Conservation (phyloP, 345 rosid genomes). For the Nasturtium officinale region DNA sequence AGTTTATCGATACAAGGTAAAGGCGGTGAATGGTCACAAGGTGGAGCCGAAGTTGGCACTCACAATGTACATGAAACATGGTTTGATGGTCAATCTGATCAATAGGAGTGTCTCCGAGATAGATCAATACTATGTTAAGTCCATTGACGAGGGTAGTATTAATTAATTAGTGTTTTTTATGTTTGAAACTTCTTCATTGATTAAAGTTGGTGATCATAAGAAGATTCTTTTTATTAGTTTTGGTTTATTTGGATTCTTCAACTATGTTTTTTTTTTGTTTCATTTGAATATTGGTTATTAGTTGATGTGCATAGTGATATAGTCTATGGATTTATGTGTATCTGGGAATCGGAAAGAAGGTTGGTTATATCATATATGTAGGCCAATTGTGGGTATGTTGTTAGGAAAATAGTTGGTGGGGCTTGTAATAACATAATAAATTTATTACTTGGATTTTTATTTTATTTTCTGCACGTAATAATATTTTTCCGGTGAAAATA, state of each 20-base stretch:
- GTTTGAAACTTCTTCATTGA: slow-evolving; percentile 14
- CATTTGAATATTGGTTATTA: neutral
- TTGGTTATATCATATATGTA: neutral
- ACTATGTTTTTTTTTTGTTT: neutral
- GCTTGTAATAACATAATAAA: slow-evolving; percentile 22
- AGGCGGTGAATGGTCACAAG: slow-evolving; percentile 59
- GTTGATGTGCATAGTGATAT: slow-evolving; percentile 33
- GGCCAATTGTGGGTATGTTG: slow-evolving; percentile 1
- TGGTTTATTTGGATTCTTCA: slow-evolving; percentile 17
- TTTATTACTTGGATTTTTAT: neutral
- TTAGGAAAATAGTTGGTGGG: slow-evolving; percentile 27
- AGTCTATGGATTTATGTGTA: slow-evolving; percentile 23
- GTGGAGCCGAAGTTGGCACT: slow-evolving; percentile 68
- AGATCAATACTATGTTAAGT: slow-evolving; percentile 29
- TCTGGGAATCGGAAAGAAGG: slow-evolving; percentile 11
- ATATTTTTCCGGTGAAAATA: neutral
- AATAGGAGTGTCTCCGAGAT: slow-evolving; percentile 26
- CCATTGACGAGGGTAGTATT: slow-evolving; percentile 1
- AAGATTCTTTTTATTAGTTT: slow-evolving; percentile 27
- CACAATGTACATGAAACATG: slow-evolving; percentile 93
- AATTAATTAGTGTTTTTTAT: slow-evolving; percentile 14
- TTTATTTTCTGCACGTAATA: neutral
- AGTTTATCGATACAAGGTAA: slow-evolving; percentile 59
- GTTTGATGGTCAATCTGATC: slow-evolving; percentile 42
- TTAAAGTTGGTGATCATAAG: slow-evolving; percentile 14